Conservation (phyloP, 1,284 basidiomycete species). For the Takashimella koratensis region DNA sequence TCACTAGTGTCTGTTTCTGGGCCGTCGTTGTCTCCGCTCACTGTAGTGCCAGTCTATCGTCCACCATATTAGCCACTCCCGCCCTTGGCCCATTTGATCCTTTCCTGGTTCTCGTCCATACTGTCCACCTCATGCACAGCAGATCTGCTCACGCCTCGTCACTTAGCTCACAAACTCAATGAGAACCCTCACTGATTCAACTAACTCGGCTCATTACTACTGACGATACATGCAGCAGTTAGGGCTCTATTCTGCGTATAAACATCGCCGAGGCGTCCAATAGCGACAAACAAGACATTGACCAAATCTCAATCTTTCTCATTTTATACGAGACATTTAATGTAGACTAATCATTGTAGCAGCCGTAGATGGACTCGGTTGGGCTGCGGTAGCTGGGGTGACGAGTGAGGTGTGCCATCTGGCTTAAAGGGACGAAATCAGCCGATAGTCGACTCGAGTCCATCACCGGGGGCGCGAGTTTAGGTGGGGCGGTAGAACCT, state of each 20-base stretch:
- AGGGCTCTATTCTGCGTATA: too few relatives aligned
- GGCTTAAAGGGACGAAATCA: constrained; percentile 6
- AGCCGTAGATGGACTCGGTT: constrained; percentile 17
- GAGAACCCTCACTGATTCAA: too few relatives aligned
- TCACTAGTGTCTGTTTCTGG: neutral
- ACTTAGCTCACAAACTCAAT: too few relatives aligned
- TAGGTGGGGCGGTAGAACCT: too few relatives aligned
- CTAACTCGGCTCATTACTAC: too few relatives aligned
- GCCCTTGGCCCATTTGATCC: neutral
- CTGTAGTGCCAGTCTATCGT: neutral
- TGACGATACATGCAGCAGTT: too few relatives aligned
- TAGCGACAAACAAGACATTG: too few relatives aligned
- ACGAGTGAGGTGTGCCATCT: constrained; percentile 2
- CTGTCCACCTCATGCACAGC: neutral
- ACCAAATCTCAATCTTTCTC: too few relatives aligned
- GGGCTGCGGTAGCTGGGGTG: constrained; percentile 12
- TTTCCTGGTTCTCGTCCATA: neutral
- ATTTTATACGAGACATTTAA: too few relatives aligned
- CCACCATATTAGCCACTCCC: neutral
- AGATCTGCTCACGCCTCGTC: too few relatives aligned
- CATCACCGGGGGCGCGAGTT: neutral
- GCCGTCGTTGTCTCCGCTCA: neutral
- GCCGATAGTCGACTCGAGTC: constrained; percentile 1
- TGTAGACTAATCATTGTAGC: constrained; percentile 15
- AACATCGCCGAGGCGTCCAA: too few relatives aligned